Evolutionary conservation across 208 protist genomes (phyloP).

Genomic region (Leishmania aethiopica): DNA sequence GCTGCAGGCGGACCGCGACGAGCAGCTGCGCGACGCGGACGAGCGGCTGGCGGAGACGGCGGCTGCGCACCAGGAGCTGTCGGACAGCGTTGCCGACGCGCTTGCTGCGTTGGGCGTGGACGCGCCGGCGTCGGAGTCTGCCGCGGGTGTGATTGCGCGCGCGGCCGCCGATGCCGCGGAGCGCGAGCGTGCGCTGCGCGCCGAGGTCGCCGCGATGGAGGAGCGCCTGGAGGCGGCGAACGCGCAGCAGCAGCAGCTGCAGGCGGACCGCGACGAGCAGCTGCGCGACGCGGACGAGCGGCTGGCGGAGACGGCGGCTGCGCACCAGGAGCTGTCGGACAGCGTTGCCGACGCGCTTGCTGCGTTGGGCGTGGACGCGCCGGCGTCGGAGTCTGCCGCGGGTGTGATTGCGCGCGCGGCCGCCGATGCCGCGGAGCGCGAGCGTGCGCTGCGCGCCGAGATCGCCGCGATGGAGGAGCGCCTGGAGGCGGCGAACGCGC

Average conservation of each 20-base stretch:
- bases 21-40: neutral
- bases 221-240: constrained; percentile 9
- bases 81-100: constrained; percentile 4
- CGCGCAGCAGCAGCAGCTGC: constrained; percentile 10
- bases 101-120: neutral
- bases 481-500: too few species aligned
- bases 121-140: neutral
- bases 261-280: neutral
- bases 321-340: neutral
- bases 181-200: constrained; percentile 20
- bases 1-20: constrained; percentile 12
- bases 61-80: constrained; percentile 5
- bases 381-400: neutral
- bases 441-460: constrained; percentile 9
- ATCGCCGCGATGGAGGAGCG: neutral
- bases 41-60: constrained; percentile 16
- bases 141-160: neutral
- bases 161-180: constrained; percentile 16
- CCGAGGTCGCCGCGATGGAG: neutral
- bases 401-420: constrained; percentile 13
- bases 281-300: neutral
- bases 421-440: constrained; percentile 19
- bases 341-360: neutral
- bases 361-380: constrained; percentile 12
- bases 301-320: neutral